phyloP scores from a whole-genome alignment of 768 basidiomycete species.

The Termitomyces eurrhizus region DNA sequence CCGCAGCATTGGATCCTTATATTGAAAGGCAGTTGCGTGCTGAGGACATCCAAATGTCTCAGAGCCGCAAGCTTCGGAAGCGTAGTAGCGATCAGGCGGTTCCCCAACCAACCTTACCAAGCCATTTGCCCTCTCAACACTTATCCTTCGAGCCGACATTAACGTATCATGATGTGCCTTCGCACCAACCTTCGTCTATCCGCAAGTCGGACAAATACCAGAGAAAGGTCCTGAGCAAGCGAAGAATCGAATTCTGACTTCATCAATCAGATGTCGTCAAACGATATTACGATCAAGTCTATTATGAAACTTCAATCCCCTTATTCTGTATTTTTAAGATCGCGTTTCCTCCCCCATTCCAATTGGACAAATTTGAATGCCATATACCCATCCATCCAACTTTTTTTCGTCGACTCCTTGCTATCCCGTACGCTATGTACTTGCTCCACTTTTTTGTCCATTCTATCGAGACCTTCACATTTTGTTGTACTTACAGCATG shows the following conservation, averaged over 20 bases:
- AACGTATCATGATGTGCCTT: slow-evolving; percentile 16
- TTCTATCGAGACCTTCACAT: slow-evolving; percentile 2
- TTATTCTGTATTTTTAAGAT: slow-evolving; percentile 12
- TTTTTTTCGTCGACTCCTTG: background rate
- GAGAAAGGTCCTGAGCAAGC: slow-evolving; percentile 42
- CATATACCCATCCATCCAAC: slow-evolving; percentile 13
- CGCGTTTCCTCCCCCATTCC: slow-evolving; percentile 1
- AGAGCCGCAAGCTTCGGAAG: slow-evolving; percentile 26
- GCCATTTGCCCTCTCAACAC: background rate
- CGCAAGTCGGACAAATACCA: slow-evolving; percentile 25
- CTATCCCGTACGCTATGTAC: slow-evolving; percentile 11
- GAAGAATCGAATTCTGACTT: slow-evolving; percentile 32
- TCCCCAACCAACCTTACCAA: slow-evolving; percentile 14
- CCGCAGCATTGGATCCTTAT: slow-evolving; percentile 2
- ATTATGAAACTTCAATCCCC: background rate
- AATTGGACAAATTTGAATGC: slow-evolving; percentile 13
- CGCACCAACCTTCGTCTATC: slow-evolving; percentile 9
- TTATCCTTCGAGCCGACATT: slow-evolving; percentile 13
- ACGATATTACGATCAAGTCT: slow-evolving; percentile 1
- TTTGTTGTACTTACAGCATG: slow-evolving; percentile 11
- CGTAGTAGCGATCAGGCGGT: slow-evolving; percentile 16
- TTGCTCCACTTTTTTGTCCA: background rate
- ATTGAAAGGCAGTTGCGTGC: slow-evolving; percentile 12
- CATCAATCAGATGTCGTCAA: slow-evolving; percentile 5
- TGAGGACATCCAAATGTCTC: slow-evolving; percentile 19